Base-by-base conservation (phyloP, 352 stramenopile species). In the Globisporangium irregulare region DNA sequence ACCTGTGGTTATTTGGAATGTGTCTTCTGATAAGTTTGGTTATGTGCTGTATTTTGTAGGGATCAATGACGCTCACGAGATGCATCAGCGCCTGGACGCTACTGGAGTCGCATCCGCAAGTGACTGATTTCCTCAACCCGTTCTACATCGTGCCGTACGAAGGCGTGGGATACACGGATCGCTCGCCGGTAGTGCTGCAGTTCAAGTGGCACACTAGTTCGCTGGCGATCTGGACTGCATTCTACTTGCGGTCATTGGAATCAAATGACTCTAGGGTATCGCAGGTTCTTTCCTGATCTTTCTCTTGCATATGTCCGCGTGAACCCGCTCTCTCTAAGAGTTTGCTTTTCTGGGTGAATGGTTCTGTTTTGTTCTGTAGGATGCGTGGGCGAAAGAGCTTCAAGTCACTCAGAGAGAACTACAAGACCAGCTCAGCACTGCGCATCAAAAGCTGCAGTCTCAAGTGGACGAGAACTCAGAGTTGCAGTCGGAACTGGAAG, bases 191-290 rank as follows among this genome's bases (percentile, higher is more conserved):
- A 1, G 84, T 94, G n/a, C 71, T 96, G 41, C 82, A 90, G 67
- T 94, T 89, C 76, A 92, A 92, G 62, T 96, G 88, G 88, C 88
- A 96, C 64, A 91, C 81, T 20, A 94, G 88, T 60, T 90, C 85
- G 2, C 64, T 96, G 48, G 78, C 78, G 20, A 91, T 94, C 63
- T 96, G 88, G 88, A 86, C 84, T 27, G 69, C 77, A 5, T 94
- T 96, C 64, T 96, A 96, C 73, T 74, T 96, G 68, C 86, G 88
- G 3, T 90, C 88, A 27, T 73, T 96, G 66, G 85, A 93, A 75
- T 89, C 81, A 64, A 91, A 89, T 76, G 84, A 91, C 70, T 89
- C 81, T 71, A 73, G 81, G 81, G 83, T 92, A 91, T 79, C 77
- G 27, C 73, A 90, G 76, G 76, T 91, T 73, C 66, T 77, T 80